These are phyloP conservation scores for Colletotrichum theobromicola DNA, from an alignment of 2,329 filamentous ascomycete species.

Conservation along the genomic window DNA sequence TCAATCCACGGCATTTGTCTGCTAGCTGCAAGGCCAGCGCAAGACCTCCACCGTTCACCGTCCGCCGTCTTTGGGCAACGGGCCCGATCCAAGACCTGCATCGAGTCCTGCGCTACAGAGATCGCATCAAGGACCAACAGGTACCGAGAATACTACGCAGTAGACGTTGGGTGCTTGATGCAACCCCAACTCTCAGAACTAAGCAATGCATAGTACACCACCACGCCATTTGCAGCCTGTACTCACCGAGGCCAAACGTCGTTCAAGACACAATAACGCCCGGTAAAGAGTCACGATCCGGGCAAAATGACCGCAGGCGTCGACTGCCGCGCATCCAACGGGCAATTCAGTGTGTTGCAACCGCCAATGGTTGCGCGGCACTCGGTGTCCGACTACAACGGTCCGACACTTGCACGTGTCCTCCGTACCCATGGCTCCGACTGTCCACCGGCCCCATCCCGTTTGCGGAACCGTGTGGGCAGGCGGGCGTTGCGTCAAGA, in stretches of 20 bases:
- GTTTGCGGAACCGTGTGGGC: not conserved
- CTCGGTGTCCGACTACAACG: not conserved
- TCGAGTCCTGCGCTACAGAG: slow-evolving; percentile 2
- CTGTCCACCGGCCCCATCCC: not conserved
- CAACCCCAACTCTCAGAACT: slow-evolving; percentile 7
- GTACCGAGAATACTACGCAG: not conserved
- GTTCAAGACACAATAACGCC: not conserved
- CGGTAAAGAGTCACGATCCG: not conserved
- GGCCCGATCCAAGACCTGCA: slow-evolving; percentile 18
- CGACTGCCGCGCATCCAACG: not conserved
- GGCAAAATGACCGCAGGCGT: not conserved
- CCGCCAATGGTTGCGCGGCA: not conserved
- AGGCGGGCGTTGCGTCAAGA: not conserved
- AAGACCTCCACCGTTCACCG: slow-evolving; percentile 1
- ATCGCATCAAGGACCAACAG: not conserved
- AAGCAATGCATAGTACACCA: not conserved
- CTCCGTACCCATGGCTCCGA: not conserved
- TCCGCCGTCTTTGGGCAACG: slow-evolving; percentile 3
- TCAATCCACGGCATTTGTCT: not conserved
- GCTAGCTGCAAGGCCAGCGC: slow-evolving; percentile 12
- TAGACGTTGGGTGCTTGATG: not conserved
- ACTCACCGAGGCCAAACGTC: not conserved
- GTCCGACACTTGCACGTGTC: not conserved
- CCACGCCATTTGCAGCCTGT: not conserved
- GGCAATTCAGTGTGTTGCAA: not conserved